These are phyloP conservation scores for Deinandra increscens DNA, from an alignment of 129 eudicot species.

Conservation along the genomic window DNA sequence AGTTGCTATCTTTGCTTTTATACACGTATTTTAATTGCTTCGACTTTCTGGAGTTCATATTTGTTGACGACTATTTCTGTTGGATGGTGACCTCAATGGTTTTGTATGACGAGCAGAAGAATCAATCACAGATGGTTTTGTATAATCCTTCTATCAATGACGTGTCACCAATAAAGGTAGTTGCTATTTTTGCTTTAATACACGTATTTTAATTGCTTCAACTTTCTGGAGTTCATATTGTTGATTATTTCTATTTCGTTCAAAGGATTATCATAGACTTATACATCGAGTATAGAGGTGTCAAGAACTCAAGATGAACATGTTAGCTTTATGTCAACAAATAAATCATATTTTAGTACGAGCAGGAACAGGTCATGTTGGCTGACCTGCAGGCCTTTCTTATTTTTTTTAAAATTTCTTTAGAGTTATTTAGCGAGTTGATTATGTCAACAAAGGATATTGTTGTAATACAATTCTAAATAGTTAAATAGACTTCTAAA, in stretches of 20 bases:
- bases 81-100: conserved; percentile 16
- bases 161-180: conserved; percentile 51
- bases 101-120: conserved; percentile 24
- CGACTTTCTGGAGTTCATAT: background rate
- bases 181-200: conserved; percentile 4
- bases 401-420: background rate
- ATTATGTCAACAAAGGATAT: background rate
- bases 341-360: background rate
- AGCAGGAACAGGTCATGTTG: background rate
- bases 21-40: background rate
- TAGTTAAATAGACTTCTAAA: background rate
- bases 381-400: background rate
- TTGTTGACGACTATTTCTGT: no score
- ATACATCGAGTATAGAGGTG: background rate
- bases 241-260: background rate
- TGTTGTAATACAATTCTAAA: background rate
- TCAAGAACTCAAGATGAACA: background rate
- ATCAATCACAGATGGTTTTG: conserved; percentile 28
- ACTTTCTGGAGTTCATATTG: background rate
- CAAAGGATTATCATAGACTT: background rate
- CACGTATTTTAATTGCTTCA: background rate
- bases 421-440: background rate
- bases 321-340: background rate
- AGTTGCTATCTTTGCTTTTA: conserved; percentile 10
- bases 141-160: conserved; percentile 20